phyloP scores from a whole-genome alignment of 2,329 filamentous ascomycete genomes.

The Monosporascus sp. region DNA sequence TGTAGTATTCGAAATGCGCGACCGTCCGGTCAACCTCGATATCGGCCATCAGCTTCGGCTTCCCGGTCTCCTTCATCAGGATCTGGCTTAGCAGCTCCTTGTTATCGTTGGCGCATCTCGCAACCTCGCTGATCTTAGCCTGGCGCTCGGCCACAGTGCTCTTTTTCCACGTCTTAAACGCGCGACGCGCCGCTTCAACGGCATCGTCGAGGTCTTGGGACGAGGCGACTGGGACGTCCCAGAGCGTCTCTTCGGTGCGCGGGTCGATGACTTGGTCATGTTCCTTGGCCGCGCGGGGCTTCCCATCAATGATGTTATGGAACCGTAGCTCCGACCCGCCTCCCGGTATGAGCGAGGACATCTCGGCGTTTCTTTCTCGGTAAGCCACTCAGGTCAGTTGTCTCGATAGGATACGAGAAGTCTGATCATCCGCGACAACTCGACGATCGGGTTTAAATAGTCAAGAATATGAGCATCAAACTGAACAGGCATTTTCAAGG shows the following conservation, averaged over 20 bases:
- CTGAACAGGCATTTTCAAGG: too few species aligned
- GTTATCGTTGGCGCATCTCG: slow-evolving; percentile 34
- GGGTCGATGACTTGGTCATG: slow-evolving; percentile 37
- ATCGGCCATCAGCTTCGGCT: slow-evolving; percentile 36
- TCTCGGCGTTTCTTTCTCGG: too few species aligned
- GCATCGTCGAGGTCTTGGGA: slow-evolving; percentile 36
- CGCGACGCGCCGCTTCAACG: slow-evolving; percentile 38
- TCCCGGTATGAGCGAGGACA: slow-evolving; percentile 2
- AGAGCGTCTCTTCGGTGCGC: slow-evolving; percentile 37
- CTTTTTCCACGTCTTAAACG: slow-evolving; percentile 42
- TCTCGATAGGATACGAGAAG: too few species aligned
- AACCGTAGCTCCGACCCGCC: slow-evolving; percentile 26
- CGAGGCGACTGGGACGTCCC: slow-evolving; percentile 40
- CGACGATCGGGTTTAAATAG: too few species aligned
- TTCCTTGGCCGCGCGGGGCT: slow-evolving; percentile 28
- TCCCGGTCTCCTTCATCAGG: slow-evolving; percentile 46
- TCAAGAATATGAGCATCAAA: too few species aligned
- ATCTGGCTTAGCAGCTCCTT: slow-evolving; percentile 38
- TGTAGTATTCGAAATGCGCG: slow-evolving; percentile 32
- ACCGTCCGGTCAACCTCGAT: slow-evolving; percentile 34
- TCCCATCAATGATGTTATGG: slow-evolving; percentile 40
- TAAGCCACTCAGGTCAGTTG: too few species aligned
- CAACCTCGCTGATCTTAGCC: slow-evolving; percentile 33
- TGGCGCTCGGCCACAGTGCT: slow-evolving; percentile 38
- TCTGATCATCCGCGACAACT: too few species aligned